Percentiles rank a stretch among this genome's conserved stretches.
These are phyloP conservation scores for Colletotrichum shisoi DNA, from an alignment of 2,329 filamentous ascomycete species.

Conservation along the genomic window DNA sequence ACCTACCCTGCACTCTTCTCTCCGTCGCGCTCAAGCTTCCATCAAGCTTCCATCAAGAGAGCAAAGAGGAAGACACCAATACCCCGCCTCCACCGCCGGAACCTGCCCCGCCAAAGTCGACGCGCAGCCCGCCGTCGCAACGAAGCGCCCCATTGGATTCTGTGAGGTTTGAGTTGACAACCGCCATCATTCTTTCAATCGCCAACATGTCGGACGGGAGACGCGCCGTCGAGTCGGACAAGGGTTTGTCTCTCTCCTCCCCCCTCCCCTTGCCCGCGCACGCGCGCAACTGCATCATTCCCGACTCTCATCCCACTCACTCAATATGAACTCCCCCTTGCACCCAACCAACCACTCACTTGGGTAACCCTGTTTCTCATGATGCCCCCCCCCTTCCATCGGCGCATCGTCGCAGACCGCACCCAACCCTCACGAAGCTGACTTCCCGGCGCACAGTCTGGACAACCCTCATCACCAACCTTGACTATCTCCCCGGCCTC, in stretches of 20 bases:
- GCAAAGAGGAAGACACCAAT: not conserved
- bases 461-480: slow-evolving; percentile 88
- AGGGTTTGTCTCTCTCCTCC: slow-evolving; percentile 44
- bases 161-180: slow-evolving; percentile 6
- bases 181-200: not conserved
- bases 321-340: not conserved
- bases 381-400: not conserved
- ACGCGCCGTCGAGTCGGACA: slow-evolving; percentile 52
- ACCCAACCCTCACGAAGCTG: not conserved
- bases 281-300: not conserved
- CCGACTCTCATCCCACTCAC: not conserved
- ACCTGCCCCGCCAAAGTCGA: slow-evolving; percentile 27
- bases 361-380: not conserved
- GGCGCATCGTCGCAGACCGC: slow-evolving; percentile 8
- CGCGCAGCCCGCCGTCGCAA: slow-evolving; percentile 9
- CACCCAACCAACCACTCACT: not conserved
- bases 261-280: not conserved
- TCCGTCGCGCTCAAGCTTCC: slow-evolving; percentile 3
- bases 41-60: not conserved
- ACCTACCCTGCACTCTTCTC: not conserved
- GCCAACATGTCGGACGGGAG: slow-evolving; percentile 41
- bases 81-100: slow-evolving; percentile 38
- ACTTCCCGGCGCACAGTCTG: slow-evolving; percentile 65
- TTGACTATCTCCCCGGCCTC: slow-evolving; percentile 80
- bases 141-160: not conserved